Conservation (phyloP, 1,284 basidiomycete species). For the Singerocomus inundabilis region DNA sequence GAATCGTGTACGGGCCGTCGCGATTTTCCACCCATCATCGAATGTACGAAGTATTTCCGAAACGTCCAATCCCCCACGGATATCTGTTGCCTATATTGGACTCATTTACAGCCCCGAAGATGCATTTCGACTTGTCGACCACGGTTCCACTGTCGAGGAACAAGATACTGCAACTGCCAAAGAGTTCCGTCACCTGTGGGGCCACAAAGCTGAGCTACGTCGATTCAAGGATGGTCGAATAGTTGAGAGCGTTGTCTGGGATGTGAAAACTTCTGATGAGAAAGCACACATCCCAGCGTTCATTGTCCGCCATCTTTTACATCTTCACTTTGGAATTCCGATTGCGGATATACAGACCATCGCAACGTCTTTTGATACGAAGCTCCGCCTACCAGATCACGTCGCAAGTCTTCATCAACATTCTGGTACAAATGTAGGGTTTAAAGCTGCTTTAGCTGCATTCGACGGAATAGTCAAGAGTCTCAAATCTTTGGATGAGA, state of each 20-base stretch:
- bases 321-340: slow-evolving; percentile 69
- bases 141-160: slow-evolving; percentile 78
- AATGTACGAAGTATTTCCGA: slow-evolving; percentile 49
- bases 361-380: slow-evolving; percentile 63
- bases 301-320: slow-evolving; percentile 75
- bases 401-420: slow-evolving; percentile 51
- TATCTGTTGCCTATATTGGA: slow-evolving; percentile 62
- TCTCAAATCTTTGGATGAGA: slow-evolving; percentile 77
- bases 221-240: slow-evolving; percentile 97
- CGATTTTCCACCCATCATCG: slow-evolving; percentile 54
- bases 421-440: slow-evolving; percentile 56
- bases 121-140: slow-evolving; percentile 83
- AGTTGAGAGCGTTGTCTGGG: slow-evolving; percentile 93
- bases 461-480: slow-evolving; percentile 80
- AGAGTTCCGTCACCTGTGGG: slow-evolving; percentile 88
- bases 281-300: slow-evolving; percentile 75
- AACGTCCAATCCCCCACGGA: slow-evolving; percentile 43
- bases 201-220: slow-evolving; percentile 88
- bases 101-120: slow-evolving; percentile 69
- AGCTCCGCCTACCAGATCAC: slow-evolving; percentile 65
- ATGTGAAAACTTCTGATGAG: slow-evolving; percentile 71
- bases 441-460: slow-evolving; percentile 74
- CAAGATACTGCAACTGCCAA: slow-evolving; percentile 49
- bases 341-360: slow-evolving; percentile 52
- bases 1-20: slow-evolving; percentile 60